Conservation (phyloP, 306 rosid genomes). For the Cucurbita moschata region DNA sequence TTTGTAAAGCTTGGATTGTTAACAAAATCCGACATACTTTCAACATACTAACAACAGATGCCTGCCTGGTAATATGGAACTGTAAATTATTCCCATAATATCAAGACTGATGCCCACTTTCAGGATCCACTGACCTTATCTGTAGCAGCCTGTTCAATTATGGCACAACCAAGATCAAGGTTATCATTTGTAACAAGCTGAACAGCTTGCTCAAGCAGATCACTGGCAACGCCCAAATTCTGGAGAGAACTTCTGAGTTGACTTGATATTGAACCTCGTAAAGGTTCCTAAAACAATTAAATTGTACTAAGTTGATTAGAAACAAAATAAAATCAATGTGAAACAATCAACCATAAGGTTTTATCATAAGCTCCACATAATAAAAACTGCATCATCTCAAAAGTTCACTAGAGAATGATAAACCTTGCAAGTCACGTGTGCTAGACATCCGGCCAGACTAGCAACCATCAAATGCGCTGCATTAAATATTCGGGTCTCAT, state of each 20-base stretch:
- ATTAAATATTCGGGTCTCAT: slow-evolving; percentile 77
- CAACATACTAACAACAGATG: background rate
- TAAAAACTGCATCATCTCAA: background rate
- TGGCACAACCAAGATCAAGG: slow-evolving; percentile 97
- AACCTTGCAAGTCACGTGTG: slow-evolving; percentile 99
- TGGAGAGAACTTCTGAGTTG: slow-evolving; percentile 76
- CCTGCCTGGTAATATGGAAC: background rate
- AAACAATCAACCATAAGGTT: background rate
- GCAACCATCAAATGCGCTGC: slow-evolving; percentile 99
- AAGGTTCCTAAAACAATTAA: slow-evolving; percentile 56
- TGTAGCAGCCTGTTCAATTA: slow-evolving; percentile 92
- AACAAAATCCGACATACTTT: background rate
- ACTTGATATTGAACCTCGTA: slow-evolving; percentile 64
- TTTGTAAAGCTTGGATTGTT: background rate
- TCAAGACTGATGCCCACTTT: background rate
- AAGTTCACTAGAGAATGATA: background rate
- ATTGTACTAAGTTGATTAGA: background rate
- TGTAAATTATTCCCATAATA: background rate
- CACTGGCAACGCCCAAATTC: slow-evolving; percentile 48
- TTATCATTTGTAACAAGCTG: slow-evolving; percentile 94
- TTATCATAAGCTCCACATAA: background rate
- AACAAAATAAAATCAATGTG: slow-evolving; percentile 6
- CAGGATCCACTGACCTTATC: slow-evolving; percentile 53
- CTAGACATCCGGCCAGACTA: slow-evolving; percentile 90
- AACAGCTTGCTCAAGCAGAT: slow-evolving; percentile 77